Conservation (phyloP, 148 eudicot genomes). For the Persicaria maculosa region DNA sequence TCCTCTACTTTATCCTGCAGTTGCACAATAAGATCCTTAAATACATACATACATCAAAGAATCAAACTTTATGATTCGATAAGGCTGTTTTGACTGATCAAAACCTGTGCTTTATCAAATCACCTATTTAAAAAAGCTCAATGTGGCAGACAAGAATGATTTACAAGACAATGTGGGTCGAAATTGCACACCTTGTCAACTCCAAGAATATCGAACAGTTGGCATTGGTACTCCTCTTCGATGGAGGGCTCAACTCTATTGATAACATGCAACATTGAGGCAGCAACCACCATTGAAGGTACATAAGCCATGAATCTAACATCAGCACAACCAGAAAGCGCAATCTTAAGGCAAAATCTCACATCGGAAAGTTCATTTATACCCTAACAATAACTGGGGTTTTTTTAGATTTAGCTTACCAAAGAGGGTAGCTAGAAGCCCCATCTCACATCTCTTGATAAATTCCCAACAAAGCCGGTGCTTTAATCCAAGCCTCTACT, state of each 20-base stretch:
- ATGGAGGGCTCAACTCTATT: constrained; percentile 38
- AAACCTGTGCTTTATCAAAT: too few relatives aligned
- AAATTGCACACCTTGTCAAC: constrained; percentile 35
- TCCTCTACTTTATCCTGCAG: too few relatives aligned
- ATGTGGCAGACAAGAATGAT: background rate
- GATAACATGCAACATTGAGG: constrained; percentile 53
- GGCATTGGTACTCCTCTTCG: constrained; percentile 35
- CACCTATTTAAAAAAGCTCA: too few relatives aligned
- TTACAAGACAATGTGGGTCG: background rate
- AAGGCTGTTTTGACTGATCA: too few relatives aligned
- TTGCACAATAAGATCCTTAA: too few relatives aligned
- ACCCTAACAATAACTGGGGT: too few relatives aligned
- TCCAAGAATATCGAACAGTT: constrained; percentile 40
- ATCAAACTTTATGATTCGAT: too few relatives aligned
- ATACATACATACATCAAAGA: too few relatives aligned
- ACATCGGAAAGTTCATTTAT: too few relatives aligned
- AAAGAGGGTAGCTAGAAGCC: constrained; percentile 37
- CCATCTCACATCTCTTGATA: constrained; percentile 40
- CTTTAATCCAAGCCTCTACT: constrained; percentile 41
- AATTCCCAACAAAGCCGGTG: constrained; percentile 32
- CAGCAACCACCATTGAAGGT: constrained; percentile 59
- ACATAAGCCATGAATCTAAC: constrained; percentile 42
- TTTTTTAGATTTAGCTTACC: constrained; percentile 26
- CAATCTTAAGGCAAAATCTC: too few relatives aligned
- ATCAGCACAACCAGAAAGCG: constrained; percentile 14